A percentile compares a stretch with the other conserved stretches of the same genome.
These are phyloP conservation scores for Physaria fendleri DNA, from an alignment of 345 rosid species.

Conservation along the genomic window DNA sequence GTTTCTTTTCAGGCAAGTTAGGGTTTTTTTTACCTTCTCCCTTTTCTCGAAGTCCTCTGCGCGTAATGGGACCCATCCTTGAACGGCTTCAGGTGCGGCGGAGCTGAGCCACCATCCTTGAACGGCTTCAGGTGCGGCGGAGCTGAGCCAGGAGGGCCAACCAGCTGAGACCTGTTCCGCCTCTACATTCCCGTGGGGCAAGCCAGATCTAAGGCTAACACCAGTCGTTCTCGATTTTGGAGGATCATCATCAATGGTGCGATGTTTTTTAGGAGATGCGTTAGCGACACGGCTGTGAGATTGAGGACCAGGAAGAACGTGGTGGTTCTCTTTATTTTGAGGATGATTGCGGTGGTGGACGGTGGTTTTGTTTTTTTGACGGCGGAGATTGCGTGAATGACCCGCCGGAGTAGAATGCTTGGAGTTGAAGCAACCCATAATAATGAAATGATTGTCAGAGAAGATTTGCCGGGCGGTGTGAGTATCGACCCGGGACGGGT, in stretches of 20 bases:
- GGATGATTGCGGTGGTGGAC: conserved; percentile 24
- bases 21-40: conserved; percentile 50
- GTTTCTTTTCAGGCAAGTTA: conserved; percentile 20
- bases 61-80: conserved; percentile 62
- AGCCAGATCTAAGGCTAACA: conserved; percentile 38
- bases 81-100: conserved; percentile 61
- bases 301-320: conserved; percentile 19
- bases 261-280: conserved; percentile 27
- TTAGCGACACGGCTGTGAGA: conserved; percentile 23
- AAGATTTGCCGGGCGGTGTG: conserved; percentile 27
- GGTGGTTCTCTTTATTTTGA: conserved; percentile 12
- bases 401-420: conserved; percentile 38
- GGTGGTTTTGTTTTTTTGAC: conserved; percentile 6
- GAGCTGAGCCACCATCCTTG: conserved; percentile 81
- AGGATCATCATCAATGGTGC: conserved; percentile 29
- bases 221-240: conserved; percentile 31
- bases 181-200: conserved; percentile 41
- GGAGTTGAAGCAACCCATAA: conserved; percentile 74
- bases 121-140: conserved; percentile 65
- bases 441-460: not conserved
- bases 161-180: conserved; percentile 68
- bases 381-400: conserved; percentile 15
- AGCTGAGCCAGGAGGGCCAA: conserved; percentile 76
- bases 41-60: conserved; percentile 71
- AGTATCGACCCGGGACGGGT: conserved; percentile 60